Evolutionary conservation across 2,329 filamentous ascomycete genomes (phyloP).

Genomic region (Claviceps sorghi): DNA sequence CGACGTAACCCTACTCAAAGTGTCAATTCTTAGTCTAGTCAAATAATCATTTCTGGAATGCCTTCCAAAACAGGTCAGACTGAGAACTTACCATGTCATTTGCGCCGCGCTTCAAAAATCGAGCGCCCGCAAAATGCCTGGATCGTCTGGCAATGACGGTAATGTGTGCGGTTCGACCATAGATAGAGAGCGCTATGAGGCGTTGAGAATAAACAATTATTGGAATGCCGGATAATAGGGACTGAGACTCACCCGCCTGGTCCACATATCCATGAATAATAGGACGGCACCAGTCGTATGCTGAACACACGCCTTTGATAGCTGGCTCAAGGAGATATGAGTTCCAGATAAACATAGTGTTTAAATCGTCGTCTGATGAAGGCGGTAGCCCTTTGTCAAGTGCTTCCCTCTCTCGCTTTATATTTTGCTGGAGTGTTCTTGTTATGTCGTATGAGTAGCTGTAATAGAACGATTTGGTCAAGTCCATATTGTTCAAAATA

Average conservation of each 20-base stretch:
- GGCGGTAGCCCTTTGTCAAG: conserved; percentile 49
- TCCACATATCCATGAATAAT: conserved; percentile 95
- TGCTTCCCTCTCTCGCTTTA: conserved; percentile 61
- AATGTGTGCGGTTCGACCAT: conserved; percentile 78
- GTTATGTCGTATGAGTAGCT: conserved; percentile 98
- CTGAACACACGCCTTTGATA: conserved; percentile 52
- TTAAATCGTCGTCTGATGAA: conserved; percentile 51
- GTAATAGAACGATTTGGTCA: conserved; percentile 91
- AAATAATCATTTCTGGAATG: not conserved
- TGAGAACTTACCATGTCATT: conserved; percentile 53
- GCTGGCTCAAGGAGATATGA: conserved; percentile 73
- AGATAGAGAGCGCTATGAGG: conserved; percentile 53
- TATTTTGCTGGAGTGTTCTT: conserved; percentile 80
- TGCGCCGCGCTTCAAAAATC: conserved; percentile 85
- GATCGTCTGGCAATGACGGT: conserved; percentile 88
- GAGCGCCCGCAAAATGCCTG: conserved; percentile 81
- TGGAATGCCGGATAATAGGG: not conserved
- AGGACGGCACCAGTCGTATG: conserved; percentile 90
- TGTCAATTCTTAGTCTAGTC: not conserved
- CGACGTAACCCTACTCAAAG: conserved; percentile 62
- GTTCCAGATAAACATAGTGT: conserved; percentile 98
- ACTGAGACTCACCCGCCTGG: conserved; percentile 45
- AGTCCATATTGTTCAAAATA: conserved; percentile 80
- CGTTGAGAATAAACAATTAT: not conserved
- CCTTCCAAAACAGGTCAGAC: not conserved